Base-by-base conservation (phyloP, 768 basidiomycete genomes). In the Boletales sp. region DNA sequence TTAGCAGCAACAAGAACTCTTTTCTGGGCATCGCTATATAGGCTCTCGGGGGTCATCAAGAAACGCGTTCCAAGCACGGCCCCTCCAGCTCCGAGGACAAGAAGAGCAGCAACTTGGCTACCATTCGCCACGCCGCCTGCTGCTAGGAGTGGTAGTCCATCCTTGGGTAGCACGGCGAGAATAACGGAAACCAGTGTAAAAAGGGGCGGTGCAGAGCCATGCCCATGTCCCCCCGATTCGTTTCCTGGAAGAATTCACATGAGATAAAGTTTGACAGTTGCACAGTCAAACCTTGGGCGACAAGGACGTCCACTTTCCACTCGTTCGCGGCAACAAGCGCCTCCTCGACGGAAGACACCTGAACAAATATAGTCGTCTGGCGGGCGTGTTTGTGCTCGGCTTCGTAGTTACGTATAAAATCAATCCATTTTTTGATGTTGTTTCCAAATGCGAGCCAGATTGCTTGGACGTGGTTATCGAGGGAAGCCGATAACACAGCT, bases 211-310 rank as follows among this genome's bases (percentile, higher is more conserved):
- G 85, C 80, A 36, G 73, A 61, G 18, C 68, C 55, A 41, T 74
- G 68, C 8, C 87, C 88, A 66, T 92, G 90, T 24, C 90, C 90
- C 8, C 90, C 90, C 35, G 87, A 79, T 68, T 93, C 90, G 48
- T 74, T 80, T 5, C 90, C 90, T 91, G 47, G 15, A 50, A 27
- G 6, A 43, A 15, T 40, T 24, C 45, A 38, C 31, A 43, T 18
- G 42, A 50, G 36, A 51, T 50, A 48, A 45, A 32, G 31, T 45
- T 29, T 14, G 38, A 35, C 27, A 34, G 12, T 12, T 15, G 34
- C 34, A 21, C 38, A 15, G 46, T 38, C 49, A 48, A 56, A 87
- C 90, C 88, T 81, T 93, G 90, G 3, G 80, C 85, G 15, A 93
- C 82, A 48, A 93, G 66, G 34, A 83, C 79, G 63, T 93, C 90